phyloP scores from a whole-genome alignment of 805 yeast genomes.

The Candida hispaniensis region DNA sequence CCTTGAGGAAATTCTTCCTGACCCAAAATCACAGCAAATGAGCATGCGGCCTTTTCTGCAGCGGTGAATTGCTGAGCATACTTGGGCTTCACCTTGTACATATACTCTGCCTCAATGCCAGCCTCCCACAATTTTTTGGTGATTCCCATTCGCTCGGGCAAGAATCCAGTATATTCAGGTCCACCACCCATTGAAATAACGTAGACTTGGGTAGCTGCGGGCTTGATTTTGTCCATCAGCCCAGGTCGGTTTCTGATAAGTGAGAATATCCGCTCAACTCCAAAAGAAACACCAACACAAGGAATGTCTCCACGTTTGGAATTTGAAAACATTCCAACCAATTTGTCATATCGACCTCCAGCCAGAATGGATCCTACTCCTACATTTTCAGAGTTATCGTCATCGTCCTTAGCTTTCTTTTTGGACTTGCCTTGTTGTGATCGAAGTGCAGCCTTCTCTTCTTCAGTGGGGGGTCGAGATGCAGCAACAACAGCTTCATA shows the following conservation, averaged over 20 bases:
- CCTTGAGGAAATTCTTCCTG: constrained; percentile 86
- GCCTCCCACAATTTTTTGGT: constrained; percentile 77
- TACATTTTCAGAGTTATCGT: constrained; percentile 91
- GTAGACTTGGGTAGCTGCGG: constrained; percentile 84
- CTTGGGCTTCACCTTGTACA: constrained; percentile 88
- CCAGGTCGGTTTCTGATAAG: constrained; percentile 68
- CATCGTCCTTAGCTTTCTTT: constrained; percentile 43
- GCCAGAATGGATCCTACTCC: constrained; percentile 99
- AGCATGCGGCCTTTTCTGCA: constrained; percentile 89
- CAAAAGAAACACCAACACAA: constrained; percentile 95
- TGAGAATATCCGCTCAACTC: constrained; percentile 91
- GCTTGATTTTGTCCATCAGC: constrained; percentile 52
- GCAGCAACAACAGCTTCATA: constrained; percentile 94
- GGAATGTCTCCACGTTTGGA: constrained; percentile 71
- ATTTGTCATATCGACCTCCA: constrained; percentile 95
- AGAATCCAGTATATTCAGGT: constrained; percentile 86
- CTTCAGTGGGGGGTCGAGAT: constrained; percentile 88
- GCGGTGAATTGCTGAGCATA: constrained; percentile 95
- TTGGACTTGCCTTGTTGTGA: constrained; percentile 26
- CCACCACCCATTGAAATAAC: constrained; percentile 99
- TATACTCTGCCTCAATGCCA: constrained; percentile 82
- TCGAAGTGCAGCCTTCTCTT: constrained; percentile 45
- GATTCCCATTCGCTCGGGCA: constrained; percentile 82
- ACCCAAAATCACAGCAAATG: constrained; percentile 84
- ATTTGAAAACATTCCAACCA: constrained; percentile 94